A percentile compares a stretch with the other conserved stretches of the same genome.
Conservation (phyloP, 2,329 filamentous ascomycete genomes). For the Aspergillus vadensis region DNA sequence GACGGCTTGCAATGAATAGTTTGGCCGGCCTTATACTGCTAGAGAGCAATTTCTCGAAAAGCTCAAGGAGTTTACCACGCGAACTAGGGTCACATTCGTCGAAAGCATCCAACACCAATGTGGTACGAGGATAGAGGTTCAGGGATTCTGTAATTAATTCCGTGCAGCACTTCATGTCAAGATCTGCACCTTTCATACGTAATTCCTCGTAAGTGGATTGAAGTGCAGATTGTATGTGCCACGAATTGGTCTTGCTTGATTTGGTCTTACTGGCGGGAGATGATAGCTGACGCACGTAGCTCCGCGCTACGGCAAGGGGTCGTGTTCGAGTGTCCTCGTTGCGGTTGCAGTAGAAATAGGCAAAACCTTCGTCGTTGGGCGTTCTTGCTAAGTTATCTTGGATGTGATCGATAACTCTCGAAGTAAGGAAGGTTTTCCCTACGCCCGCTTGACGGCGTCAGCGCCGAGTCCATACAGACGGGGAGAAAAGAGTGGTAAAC, state of each 20-base stretch:
- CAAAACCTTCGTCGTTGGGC: not conserved
- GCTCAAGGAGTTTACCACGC: conserved; percentile 29
- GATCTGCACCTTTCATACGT: not conserved
- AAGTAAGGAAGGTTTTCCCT: conserved; percentile 32
- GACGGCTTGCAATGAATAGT: conserved; percentile 40
- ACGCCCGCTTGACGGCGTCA: conserved; percentile 19
- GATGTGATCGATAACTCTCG: conserved; percentile 30
- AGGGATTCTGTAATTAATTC: conserved; percentile 24
- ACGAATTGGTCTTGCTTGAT: not conserved
- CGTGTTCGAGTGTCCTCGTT: conserved; percentile 21
- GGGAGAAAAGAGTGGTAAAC: no score
- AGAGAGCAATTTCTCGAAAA: conserved; percentile 26
- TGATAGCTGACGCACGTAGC: conserved; percentile 35
- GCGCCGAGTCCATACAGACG: not conserved
- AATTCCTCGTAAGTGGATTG: not conserved
- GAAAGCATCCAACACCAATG: conserved; percentile 39
- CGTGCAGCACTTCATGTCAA: not conserved
- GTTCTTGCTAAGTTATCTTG: not conserved
- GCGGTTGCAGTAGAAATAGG: conserved; percentile 5
- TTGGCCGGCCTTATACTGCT: conserved; percentile 30
- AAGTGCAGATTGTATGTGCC: conserved; percentile 19
- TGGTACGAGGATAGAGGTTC: conserved; percentile 33
- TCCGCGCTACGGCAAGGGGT: conserved; percentile 34
- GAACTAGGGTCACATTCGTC: conserved; percentile 37
- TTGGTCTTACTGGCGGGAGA: conserved; percentile 14